phyloP scores from a whole-genome alignment of 2,329 filamentous ascomycete genomes.

The Calonectria ilicicola region DNA sequence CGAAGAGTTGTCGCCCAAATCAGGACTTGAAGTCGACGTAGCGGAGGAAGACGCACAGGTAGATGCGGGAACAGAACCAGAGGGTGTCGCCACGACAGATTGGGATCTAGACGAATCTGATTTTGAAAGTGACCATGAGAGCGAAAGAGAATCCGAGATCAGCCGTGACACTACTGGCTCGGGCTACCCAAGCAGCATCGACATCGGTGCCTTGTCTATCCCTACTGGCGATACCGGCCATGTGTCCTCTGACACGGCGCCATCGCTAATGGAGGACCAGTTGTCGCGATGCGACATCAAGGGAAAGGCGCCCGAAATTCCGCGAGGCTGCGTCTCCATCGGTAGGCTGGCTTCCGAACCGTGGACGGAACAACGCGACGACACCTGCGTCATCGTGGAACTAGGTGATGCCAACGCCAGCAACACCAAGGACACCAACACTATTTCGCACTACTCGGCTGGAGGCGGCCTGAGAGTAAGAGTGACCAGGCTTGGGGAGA shows the following conservation, averaged over 20 bases:
- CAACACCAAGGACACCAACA: not conserved
- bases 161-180: not conserved
- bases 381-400: not conserved
- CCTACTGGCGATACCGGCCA: not conserved
- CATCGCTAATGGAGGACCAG: not conserved
- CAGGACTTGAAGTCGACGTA: not conserved
- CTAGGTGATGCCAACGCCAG: not conserved
- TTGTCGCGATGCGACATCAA: not conserved
- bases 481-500: not conserved
- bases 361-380: not conserved
- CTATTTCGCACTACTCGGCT: not conserved
- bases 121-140: not conserved
- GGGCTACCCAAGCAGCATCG: not conserved
- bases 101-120: not conserved
- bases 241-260: not conserved
- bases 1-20: not conserved
- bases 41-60: not conserved
- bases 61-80: not conserved
- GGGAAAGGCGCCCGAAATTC: not conserved
- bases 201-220: not conserved
- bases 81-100: not conserved
- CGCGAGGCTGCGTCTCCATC: not conserved
- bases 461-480: not conserved
- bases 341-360: not conserved
- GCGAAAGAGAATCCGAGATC: not conserved